Evolutionary conservation across 2,329 filamentous ascomycete species (phyloP), one percentile per base, ranked within the genome.

Genomic region (Epichloe aotearoae): DNA sequence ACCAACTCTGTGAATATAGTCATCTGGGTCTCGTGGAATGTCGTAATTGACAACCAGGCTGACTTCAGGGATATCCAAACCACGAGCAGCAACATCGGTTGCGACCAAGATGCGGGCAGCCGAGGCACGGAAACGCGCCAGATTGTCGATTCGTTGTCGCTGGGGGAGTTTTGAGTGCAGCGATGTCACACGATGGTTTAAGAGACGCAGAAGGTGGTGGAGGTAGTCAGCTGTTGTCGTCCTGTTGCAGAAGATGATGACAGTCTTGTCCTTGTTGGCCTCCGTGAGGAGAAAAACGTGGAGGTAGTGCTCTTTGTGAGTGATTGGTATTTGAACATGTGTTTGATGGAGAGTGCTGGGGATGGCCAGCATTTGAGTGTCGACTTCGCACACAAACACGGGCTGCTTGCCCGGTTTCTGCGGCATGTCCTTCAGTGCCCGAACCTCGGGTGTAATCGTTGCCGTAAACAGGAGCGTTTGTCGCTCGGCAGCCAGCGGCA

Each of bases 391-490:
- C 44, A 97, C 80, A 66, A 91, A 95, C 38, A 95, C 82, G 1
- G 88, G 84, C 48, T 80, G 81, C 54, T 86, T 84, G 49, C 80
- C 81, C 1, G 80, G 75, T 42, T 81, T 75, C 39, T 79, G 73
- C 8, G 88, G 83, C 70, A 87, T 79, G 52, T 85, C 79, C 66
- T 95, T 93, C 53, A 97, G 70, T 2, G 88, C 87, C 47, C 88
- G 81, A 4, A 98, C 89, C 70, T 97, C 91, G 3, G 88, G 82
- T 0, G 93, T 97, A 42, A 98, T 83, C 1, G 93, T 98, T 15
- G 93, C 93, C 8, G 93, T 98, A 70, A 98, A 98, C 3, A 98
- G 79, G 15, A 95, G 79, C 0, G 91, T 98, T 66, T 98, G 90
- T n/a, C 93, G 80, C 61, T 88, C 75, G 1, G 77, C 70, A 4